Conservation (phyloP, 2,329 filamentous ascomycete genomes). For the Chrysosporium queenslandicum region DNA sequence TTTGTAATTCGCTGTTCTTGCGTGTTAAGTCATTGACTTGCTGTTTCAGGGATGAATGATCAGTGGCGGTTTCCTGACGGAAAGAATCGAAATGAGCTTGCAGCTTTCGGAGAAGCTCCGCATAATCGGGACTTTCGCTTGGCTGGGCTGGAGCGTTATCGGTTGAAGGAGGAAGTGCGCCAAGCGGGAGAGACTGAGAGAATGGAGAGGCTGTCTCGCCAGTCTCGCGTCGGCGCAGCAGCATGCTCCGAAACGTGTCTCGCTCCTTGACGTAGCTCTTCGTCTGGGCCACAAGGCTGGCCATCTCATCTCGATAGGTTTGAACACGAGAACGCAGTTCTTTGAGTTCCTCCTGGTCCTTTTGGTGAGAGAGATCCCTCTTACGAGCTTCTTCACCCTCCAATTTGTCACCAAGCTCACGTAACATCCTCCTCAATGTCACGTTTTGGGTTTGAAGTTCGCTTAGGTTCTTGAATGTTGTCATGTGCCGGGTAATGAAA, state of each 20-base stretch:
- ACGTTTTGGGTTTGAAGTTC: constrained; percentile 83
- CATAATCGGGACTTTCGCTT: constrained; percentile 57
- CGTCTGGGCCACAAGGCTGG: constrained; percentile 68
- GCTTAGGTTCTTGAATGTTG: constrained; percentile 74
- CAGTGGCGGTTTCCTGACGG: constrained; percentile 71
- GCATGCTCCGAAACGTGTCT: constrained; percentile 93
- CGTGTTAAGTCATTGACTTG: constrained; percentile 72
- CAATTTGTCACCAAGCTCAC: constrained; percentile 77
- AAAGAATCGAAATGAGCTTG: constrained; percentile 85
- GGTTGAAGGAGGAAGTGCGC: constrained; percentile 39
- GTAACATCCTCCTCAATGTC: constrained; percentile 69
- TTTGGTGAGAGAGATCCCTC: constrained; percentile 45
- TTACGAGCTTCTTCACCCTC: constrained; percentile 76
- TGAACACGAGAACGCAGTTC: constrained; percentile 61
- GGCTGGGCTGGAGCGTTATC: constrained; percentile 42
- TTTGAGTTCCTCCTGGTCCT: constrained; percentile 60
- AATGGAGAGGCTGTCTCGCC: constrained; percentile 55
- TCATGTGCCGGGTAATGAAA: constrained; percentile 81
- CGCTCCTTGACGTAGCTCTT: constrained; percentile 92
- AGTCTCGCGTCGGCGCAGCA: constrained; percentile 63
- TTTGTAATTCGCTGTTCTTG: constrained; percentile 73
- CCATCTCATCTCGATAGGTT: constrained; percentile 74
- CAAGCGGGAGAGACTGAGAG: constrained; percentile 58
- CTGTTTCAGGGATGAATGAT: constrained; percentile 70
- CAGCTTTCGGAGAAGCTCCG: constrained; percentile 71